A percentile compares a stretch with the other conserved stretches of the same genome.
phyloP scores from a whole-genome alignment of 164 flowering plant genomes.

The Stephania japonica region DNA sequence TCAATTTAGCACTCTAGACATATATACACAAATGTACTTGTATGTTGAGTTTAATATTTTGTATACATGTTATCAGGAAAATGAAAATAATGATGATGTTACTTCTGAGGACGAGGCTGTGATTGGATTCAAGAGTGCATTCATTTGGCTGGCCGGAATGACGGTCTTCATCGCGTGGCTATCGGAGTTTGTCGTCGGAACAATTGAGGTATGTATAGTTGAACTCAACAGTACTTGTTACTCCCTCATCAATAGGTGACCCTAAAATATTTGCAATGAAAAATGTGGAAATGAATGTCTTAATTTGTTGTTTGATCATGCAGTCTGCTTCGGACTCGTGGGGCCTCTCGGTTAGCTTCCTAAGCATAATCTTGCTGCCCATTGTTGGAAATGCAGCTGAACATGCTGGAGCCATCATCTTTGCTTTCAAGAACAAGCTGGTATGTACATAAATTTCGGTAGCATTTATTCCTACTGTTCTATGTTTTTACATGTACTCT shows the following conservation, averaged over 20 bases:
- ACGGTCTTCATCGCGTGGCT: conserved; percentile 63
- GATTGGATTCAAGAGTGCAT: conserved; percentile 70
- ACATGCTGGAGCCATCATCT: conserved; percentile 90
- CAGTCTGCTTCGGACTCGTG: conserved; percentile 80
- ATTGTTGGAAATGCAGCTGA: conserved; percentile 98
- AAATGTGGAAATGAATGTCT: not conserved
- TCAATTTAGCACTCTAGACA: too few relatives aligned
- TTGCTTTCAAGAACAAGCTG: conserved; percentile 87
- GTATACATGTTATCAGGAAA: conserved; percentile 23
- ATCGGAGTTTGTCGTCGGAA: conserved; percentile 76
- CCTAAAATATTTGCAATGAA: too few relatives aligned
- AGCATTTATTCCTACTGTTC: not conserved
- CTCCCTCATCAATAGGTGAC: not conserved
- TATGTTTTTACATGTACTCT: not conserved
- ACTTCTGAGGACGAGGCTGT: conserved; percentile 38
- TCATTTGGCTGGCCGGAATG: conserved; percentile 70
- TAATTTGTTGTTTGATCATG: not conserved
- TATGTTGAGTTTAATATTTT: not conserved
- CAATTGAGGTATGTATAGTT: conserved; percentile 60
- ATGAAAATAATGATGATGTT: conserved; percentile 28
- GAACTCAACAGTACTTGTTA: not conserved
- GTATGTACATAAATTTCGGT: conserved; percentile 29
- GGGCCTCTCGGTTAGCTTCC: conserved; percentile 84
- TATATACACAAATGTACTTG: not conserved
- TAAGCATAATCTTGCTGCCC: conserved; percentile 82